These are phyloP conservation scores for Eucalyptus albens DNA, from an alignment of 345 rosid species.

Conservation along the genomic window DNA sequence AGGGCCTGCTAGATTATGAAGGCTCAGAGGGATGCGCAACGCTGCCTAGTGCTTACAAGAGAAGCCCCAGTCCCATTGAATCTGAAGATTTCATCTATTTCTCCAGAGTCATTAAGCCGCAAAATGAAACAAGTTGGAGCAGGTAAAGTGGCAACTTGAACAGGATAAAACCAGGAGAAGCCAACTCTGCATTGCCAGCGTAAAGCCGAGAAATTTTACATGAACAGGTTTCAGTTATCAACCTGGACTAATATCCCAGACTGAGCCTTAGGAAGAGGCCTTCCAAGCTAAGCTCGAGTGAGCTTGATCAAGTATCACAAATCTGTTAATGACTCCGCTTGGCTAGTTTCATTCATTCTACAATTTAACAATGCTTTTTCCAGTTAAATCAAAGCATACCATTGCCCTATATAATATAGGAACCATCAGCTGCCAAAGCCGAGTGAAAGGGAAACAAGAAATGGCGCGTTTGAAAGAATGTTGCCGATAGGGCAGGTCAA, in stretches of 20 bases:
- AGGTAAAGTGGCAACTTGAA: background rate
- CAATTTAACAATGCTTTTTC: background rate
- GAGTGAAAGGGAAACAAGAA: background rate
- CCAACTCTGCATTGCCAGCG: background rate
- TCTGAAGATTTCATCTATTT: background rate
- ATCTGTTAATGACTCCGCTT: background rate
- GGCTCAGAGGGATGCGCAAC: background rate
- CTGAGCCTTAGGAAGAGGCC: background rate
- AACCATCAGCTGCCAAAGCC: background rate
- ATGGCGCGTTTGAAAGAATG: background rate
- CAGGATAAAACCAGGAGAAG: background rate
- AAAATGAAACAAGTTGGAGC: background rate
- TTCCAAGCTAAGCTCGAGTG: background rate
- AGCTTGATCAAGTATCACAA: background rate
- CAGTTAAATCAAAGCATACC: background rate
- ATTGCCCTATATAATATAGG: background rate
- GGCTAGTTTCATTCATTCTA: background rate
- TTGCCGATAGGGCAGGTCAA: background rate
- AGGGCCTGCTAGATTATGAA: background rate
- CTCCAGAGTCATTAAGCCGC: background rate
- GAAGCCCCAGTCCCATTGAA: background rate
- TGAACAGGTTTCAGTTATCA: background rate
- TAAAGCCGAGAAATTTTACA: background rate
- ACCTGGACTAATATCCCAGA: background rate
- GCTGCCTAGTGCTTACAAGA: background rate